Conservation (phyloP, 2,329 filamentous ascomycete species). For the Diaporthe sp. region DNA sequence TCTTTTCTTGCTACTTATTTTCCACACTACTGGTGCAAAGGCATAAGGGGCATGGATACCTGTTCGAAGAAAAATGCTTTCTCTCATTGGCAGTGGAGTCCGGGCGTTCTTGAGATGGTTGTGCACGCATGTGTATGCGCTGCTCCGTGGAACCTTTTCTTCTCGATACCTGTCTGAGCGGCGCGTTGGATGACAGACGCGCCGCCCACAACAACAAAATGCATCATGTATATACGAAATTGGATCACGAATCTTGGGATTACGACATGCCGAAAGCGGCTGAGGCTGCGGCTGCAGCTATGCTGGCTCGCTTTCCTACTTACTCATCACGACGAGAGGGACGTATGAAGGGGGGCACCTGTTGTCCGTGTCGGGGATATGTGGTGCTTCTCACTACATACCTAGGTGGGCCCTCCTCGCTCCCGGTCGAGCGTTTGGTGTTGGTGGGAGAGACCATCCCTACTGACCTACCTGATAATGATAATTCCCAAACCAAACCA, state of each 20-base stretch:
- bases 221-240: constrained; percentile 25
- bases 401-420: background rate
- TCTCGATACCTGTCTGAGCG: background rate
- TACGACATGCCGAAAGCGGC: background rate
- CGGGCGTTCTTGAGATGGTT: background rate
- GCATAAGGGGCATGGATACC: background rate
- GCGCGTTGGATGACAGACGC: background rate
- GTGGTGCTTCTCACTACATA: background rate
- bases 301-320: background rate
- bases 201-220: constrained; percentile 1
- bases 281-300: background rate
- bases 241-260: constrained; percentile 22
- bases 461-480: background rate
- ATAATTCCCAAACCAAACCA: background rate
- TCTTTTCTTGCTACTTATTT: background rate
- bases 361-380: background rate
- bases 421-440: background rate
- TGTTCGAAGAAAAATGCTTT: background rate
- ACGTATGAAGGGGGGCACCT: background rate
- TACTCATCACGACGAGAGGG: background rate
- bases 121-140: background rate
- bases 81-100: constrained; percentile 14
- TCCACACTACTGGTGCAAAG: background rate
- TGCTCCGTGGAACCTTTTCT: background rate
- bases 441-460: background rate